Evolutionary conservation across 257 asterid species (phyloP), one percentile per base, ranked within the genome.

Genomic region (Solanum lycopersicoides): DNA sequence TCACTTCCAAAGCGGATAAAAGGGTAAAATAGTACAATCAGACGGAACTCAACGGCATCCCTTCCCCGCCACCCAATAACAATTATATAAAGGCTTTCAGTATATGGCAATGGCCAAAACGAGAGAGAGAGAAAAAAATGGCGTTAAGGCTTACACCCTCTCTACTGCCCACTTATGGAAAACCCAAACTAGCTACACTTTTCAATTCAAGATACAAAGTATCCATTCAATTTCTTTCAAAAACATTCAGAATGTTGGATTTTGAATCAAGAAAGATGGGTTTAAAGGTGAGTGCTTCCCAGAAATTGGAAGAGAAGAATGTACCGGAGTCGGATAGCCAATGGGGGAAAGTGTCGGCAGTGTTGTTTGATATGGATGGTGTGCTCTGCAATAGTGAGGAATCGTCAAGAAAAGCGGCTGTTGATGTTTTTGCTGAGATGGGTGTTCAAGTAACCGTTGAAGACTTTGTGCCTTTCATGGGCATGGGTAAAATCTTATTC

Each of bases 301-400:
- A 93, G 88, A 92, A 91, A 82, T 68, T 95, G 92, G 98, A 95
- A 65, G 95, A 97, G 88, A 92, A 91, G 87, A 90, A 80, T 50
- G 91, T 88, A 5, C 39, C 39, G 7, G 39, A 37, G 39, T 20
- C 66, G 21, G 94, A 88, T 18, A 86, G 42, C 1, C 93, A 92
- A 44, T 97, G 99, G 99, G 97, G 97, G 11, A 94, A 94, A 89
- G 99, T 97, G 42, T 95, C 99, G 47, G 98, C 99, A 3, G 99
- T 96, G 89, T 89, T 97, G 91, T 97, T 97, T 88, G 99, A 97
- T 86, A 97, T 95, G 99, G 99, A 97, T 83, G 99, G 99, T 45
- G 99, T 97, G 86, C 91, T 97, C 25, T 97, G 99, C 71, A 93
- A 97, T 90, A 97, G 99, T 77, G 99, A 97, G 87, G 98, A 95